A percentile compares a stretch with the other conserved stretches of the same genome.
These are phyloP conservation scores for Apiospora kogelbergensis DNA, from an alignment of 2,329 filamentous ascomycete species.

Conservation along the genomic window DNA sequence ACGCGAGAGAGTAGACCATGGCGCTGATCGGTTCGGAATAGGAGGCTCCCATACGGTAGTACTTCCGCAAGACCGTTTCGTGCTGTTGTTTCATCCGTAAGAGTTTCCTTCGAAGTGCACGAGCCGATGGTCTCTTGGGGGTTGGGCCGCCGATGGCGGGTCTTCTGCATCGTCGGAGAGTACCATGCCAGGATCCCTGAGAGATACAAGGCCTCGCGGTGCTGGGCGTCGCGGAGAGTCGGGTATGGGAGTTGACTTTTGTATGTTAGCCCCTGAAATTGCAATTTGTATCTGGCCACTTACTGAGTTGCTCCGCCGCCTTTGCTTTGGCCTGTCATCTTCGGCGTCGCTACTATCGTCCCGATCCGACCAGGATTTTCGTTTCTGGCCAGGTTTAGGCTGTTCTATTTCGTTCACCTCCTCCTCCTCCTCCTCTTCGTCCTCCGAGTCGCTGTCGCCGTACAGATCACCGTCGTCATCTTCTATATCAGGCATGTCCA, in stretches of 20 bases:
- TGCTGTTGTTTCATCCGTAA: conserved; percentile 75
- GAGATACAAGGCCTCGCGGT: conserved; percentile 59
- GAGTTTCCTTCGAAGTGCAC: conserved; percentile 70
- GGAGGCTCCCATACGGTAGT: conserved; percentile 84
- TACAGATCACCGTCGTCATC: conserved; percentile 64
- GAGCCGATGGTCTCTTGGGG: conserved; percentile 66
- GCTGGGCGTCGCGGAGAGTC: conserved; percentile 61
- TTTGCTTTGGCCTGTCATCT: conserved; percentile 73
- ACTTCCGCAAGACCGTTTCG: conserved; percentile 72
- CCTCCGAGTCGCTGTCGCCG: conserved; percentile 56
- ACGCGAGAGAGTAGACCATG: conserved; percentile 90
- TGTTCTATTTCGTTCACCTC: conserved; percentile 59
- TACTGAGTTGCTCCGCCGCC: conserved; percentile 87
- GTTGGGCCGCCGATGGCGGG: conserved; percentile 58
- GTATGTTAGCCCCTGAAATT: not conserved
- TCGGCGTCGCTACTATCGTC: conserved; percentile 70
- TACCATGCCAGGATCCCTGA: conserved; percentile 47
- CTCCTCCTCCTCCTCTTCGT: conserved; percentile 59
- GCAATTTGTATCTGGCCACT: conserved; percentile 25
- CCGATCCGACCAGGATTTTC: conserved; percentile 75
- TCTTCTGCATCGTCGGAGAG: conserved; percentile 50
- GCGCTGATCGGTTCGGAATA: conserved; percentile 95
- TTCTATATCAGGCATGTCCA: conserved; percentile 88
- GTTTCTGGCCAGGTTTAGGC: conserved; percentile 58
- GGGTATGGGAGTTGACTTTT: conserved; percentile 64